Conservation (phyloP, 805 yeast species). For the Starmera amethionina region DNA sequence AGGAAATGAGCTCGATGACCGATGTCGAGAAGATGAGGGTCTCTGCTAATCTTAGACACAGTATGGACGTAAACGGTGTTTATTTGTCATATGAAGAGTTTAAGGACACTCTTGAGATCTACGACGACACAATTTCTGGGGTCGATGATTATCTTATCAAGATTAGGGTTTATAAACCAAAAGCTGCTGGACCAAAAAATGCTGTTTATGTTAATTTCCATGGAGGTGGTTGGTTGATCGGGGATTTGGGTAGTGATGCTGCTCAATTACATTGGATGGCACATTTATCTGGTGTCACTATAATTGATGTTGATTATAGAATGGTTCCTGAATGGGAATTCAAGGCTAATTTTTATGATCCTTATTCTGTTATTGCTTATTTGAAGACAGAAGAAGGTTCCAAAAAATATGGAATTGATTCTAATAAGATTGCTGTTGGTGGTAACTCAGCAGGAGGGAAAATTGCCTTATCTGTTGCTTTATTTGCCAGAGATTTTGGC, state of each 20-base stretch:
- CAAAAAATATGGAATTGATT: not conserved
- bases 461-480: not conserved
- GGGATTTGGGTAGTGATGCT: not conserved
- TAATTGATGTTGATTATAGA: conserved; percentile 6
- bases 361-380: conserved; percentile 1
- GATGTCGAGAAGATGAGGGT: not conserved
- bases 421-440: not conserved
- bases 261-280: conserved; percentile 5
- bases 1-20: not conserved
- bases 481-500: not conserved
- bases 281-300: conserved; percentile 12
- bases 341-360: conserved; percentile 3
- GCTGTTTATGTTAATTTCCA: conserved; percentile 2
- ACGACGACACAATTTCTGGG: not conserved
- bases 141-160: conserved; percentile 1
- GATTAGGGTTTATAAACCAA: conserved; percentile 1
- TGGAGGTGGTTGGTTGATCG: conserved; percentile 4
- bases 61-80: not conserved
- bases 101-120: not conserved
- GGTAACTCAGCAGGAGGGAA: conserved; percentile 2
- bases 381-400: not conserved
- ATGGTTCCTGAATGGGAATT: conserved; percentile 2
- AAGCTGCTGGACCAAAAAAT: not conserved
- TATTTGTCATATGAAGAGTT: not conserved
- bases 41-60: not conserved